These are phyloP conservation scores for Pyrenula massariospora DNA, from an alignment of 495 filamentous ascomycete genomes.

Conservation along the genomic window DNA sequence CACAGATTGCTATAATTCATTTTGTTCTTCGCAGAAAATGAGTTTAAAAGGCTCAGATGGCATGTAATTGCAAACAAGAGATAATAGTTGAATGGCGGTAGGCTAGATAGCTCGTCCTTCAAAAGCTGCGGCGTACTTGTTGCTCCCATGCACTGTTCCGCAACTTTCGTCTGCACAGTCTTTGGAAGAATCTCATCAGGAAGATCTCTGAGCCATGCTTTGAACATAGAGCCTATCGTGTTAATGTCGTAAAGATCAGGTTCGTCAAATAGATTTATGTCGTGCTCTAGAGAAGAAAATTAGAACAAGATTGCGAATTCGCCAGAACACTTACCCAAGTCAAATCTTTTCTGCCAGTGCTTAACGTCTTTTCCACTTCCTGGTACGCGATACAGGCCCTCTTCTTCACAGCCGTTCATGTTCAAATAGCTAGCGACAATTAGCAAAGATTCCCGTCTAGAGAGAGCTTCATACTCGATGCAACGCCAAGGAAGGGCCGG, in stretches of 20 bases:
- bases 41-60: slow-evolving; percentile 76
- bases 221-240: slow-evolving; percentile 84
- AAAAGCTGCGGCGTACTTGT: slow-evolving; percentile 67
- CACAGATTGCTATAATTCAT: slow-evolving; percentile 89
- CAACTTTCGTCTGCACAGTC: slow-evolving; percentile 59
- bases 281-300: slow-evolving; percentile 43
- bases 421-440: slow-evolving; percentile 57
- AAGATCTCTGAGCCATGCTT: slow-evolving; percentile 87
- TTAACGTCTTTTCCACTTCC: slow-evolving; percentile 76
- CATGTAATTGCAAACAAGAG: slow-evolving; percentile 92
- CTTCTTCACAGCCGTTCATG: slow-evolving; percentile 78
- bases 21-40: slow-evolving; percentile 79
- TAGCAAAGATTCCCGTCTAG: slow-evolving; percentile 3
- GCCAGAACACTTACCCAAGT: slow-evolving; percentile 43
- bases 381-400: slow-evolving; percentile 80
- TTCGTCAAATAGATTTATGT: slow-evolving; percentile 76
- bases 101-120: slow-evolving; percentile 78
- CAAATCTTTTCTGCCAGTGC: slow-evolving; percentile 78
- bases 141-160: slow-evolving; percentile 59
- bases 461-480: slow-evolving; percentile 52
- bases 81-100: slow-evolving; percentile 90
- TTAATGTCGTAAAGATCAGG: slow-evolving; percentile 85
- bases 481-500: slow-evolving; percentile 82
- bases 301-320: neutral
- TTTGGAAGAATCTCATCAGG: slow-evolving; percentile 85